Conservation (phyloP, 106 monocot genomes). For the Iris macrosiphon region DNA sequence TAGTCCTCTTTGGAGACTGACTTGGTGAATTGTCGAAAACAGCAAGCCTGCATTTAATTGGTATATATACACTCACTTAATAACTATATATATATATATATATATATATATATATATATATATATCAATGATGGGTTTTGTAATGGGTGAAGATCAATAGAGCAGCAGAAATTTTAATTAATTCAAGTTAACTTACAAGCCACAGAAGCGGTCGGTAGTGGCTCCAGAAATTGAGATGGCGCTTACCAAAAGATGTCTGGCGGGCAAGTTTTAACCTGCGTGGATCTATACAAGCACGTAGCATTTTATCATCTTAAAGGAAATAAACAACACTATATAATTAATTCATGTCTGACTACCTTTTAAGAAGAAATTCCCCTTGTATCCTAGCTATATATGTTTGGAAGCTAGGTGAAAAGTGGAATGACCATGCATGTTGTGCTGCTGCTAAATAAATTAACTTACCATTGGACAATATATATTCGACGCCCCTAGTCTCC, state of each 20-base stretch:
- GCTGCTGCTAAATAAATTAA: too few species aligned
- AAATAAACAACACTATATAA: too few species aligned
- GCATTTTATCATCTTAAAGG: neutral
- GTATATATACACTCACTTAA: neutral
- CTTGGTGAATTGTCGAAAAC: constrained; percentile 18
- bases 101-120: too few species aligned
- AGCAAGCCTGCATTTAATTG: constrained; percentile 30
- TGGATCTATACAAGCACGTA: constrained; percentile 20
- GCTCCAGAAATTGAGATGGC: constrained; percentile 44
- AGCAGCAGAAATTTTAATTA: too few species aligned
- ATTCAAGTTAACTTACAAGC: constrained; percentile 20
- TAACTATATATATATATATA: too few species aligned
- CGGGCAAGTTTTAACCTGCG: constrained; percentile 29
- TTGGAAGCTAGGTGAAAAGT: neutral
- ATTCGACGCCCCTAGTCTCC: constrained; percentile 32
- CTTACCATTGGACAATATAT: constrained; percentile 31
- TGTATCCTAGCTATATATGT: neutral
- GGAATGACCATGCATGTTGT: neutral
- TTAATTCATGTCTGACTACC: too few species aligned
- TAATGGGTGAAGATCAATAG: too few species aligned
- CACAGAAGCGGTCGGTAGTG: constrained; percentile 15
- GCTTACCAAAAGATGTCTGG: constrained; percentile 35
- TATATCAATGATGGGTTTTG: too few species aligned
- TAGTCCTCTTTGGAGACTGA: constrained; percentile 44
- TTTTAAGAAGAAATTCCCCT: neutral